Percentiles rank a stretch among this genome's conserved stretches.
These are phyloP conservation scores for Podila minutissima DNA, from an alignment of 192 early-diverging fungal genomes.

Conservation along the genomic window DNA sequence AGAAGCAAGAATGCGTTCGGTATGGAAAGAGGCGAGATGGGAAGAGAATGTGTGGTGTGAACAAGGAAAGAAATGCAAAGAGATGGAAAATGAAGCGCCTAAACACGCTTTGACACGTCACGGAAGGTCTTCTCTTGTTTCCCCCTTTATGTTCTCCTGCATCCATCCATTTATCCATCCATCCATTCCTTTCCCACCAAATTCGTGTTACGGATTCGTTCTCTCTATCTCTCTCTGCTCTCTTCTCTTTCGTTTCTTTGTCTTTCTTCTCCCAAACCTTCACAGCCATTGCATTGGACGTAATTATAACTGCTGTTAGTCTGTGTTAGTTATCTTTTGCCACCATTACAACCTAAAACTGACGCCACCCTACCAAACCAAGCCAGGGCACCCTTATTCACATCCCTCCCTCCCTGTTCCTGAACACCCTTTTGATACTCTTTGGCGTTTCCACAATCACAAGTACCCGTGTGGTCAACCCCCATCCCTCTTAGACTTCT, in stretches of 20 bases:
- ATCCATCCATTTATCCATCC: not conserved
- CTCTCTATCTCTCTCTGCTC: not conserved
- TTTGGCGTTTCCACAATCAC: too few relatives aligned
- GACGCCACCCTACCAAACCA: too few relatives aligned
- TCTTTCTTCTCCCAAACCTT: too few relatives aligned
- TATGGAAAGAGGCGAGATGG: not conserved
- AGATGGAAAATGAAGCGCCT: not conserved
- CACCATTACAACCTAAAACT: not conserved
- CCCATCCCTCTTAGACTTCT: too few relatives aligned
- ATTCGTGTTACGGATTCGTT: not conserved
- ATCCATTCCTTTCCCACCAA: not conserved
- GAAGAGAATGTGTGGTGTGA: not conserved
- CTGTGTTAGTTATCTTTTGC: not conserved
- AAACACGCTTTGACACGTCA: slow-evolving; percentile 1
- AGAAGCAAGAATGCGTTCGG: not conserved
- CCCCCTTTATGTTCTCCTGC: not conserved
- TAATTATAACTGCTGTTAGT: too few relatives aligned
- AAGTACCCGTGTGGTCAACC: too few relatives aligned
- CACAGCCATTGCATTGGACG: too few relatives aligned
- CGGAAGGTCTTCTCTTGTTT: not conserved
- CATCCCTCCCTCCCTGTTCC: too few relatives aligned
- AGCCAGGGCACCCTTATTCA: too few relatives aligned
- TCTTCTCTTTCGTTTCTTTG: too few relatives aligned
- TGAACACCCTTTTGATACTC: too few relatives aligned
- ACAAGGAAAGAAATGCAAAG: not conserved